A percentile compares a stretch with the other conserved stretches of the same genome.
phyloP scores from a whole-genome alignment of 179 eudicot species.

The Sideroxylon spinosum region DNA sequence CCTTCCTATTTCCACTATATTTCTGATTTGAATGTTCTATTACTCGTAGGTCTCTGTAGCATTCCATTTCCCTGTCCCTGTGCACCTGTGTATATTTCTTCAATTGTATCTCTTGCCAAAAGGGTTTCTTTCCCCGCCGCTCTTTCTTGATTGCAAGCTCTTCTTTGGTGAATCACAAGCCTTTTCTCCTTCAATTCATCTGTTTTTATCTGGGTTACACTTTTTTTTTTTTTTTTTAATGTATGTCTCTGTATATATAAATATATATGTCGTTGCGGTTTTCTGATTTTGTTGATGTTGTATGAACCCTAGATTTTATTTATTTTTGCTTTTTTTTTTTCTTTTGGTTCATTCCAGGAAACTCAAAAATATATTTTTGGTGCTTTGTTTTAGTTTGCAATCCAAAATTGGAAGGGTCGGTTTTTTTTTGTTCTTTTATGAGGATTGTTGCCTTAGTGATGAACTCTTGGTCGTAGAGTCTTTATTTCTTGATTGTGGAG shows the following conservation, averaged over 20 bases:
- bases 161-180: background rate
- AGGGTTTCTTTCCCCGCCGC: background rate
- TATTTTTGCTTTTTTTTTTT: background rate
- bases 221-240: no score
- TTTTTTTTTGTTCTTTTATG: background rate
- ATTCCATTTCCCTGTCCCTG: background rate
- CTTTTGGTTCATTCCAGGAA: no score
- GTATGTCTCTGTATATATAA: background rate
- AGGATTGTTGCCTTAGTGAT: background rate
- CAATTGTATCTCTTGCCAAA: no score
- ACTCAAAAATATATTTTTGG: background rate
- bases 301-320: conserved; percentile 1
- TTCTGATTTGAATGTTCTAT: background rate
- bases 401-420: background rate
- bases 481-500: background rate
- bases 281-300: background rate
- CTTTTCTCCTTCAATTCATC: background rate
- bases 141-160: no score
- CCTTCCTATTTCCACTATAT: background rate
- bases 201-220: background rate
- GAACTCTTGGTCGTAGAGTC: no score
- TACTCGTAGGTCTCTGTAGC: background rate
- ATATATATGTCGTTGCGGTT: background rate
- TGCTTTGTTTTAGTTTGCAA: conserved; percentile 10
- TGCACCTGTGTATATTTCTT: no score